A percentile compares a stretch with the other conserved stretches of the same genome.
These are phyloP conservation scores for Laguncularia racemosa DNA, from an alignment of 345 rosid species.

Conservation along the genomic window DNA sequence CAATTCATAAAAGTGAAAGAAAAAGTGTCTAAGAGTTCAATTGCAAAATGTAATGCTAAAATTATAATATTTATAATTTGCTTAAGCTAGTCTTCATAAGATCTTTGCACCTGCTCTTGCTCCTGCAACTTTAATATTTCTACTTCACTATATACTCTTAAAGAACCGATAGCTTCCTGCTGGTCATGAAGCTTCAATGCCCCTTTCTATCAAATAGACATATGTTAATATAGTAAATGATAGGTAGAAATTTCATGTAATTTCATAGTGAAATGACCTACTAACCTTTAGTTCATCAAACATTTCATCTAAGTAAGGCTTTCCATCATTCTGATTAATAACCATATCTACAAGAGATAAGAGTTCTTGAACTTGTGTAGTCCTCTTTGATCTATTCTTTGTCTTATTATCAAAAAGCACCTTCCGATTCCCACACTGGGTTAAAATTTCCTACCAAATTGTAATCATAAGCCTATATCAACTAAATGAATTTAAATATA, in stretches of 20 bases:
- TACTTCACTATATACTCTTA: slow-evolving; percentile 44
- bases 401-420: slow-evolving; percentile 88
- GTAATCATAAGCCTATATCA: neutral
- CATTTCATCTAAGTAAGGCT: slow-evolving; percentile 67
- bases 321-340: slow-evolving; percentile 52
- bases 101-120: slow-evolving; percentile 45
- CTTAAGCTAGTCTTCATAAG: slow-evolving; percentile 57
- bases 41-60: neutral
- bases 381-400: slow-evolving; percentile 40
- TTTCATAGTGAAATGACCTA: neutral
- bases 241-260: neutral
- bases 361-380: slow-evolving; percentile 53
- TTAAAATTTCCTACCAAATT: slow-evolving; percentile 52
- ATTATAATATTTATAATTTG: slow-evolving; percentile 61
- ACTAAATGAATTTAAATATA: too few species aligned
- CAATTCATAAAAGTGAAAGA: neutral
- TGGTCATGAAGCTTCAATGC: slow-evolving; percentile 58
- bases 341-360: slow-evolving; percentile 53
- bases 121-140: slow-evolving; percentile 53
- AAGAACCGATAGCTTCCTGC: slow-evolving; percentile 48
- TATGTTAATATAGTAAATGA: neutral
- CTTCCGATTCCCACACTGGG: slow-evolving; percentile 40
- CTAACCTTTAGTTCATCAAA: slow-evolving; percentile 60
- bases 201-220: slow-evolving; percentile 38
- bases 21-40: neutral